Evolutionary conservation across 2,329 filamentous ascomycete species (phyloP), one percentile per base, ranked within the genome.

Genomic region (Cytospora piceicola): DNA sequence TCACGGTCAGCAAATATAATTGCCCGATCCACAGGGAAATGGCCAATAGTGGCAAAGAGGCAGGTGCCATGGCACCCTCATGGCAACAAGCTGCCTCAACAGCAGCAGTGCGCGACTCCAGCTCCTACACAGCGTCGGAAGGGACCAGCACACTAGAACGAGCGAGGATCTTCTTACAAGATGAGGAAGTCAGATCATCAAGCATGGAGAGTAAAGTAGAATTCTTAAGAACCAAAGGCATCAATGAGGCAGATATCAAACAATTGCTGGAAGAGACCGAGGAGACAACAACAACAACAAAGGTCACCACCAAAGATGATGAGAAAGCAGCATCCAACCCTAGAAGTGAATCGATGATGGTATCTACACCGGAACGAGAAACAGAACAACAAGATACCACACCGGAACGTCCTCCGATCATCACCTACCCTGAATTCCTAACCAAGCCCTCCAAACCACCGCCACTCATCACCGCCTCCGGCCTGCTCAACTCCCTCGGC

Each of bases 171-270:
- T 97, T 97, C 73, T 83, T 97, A 4, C 81, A 91, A 59, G 90
- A 96, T 67, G 87, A 91, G 9, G 82, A 83, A 24, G 91, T 97
- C 65, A 87, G 85, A 66, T 80, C 89, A 76, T 87, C 90, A 39
- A 82, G 90, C 0, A 82, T 83, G 54, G 89, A 92, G 64, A 89
- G 88, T 77, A 96, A 96, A 79, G 81, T 85, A 24, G 84, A 85
- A 9, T 97, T 97, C 71, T 79, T 97, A 1, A 84, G 88, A 72
- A 86, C 86, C 59, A 97, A 97, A 75, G 92, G 92, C 4, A 79
- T 97, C 9, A 79, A 78, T 4, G 79, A 84, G 5, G 81, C 83
- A 36, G 88, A 94, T 68, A 92, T 96, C 67, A 80, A 91, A 70
- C 79, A 81, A 58, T 80, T 96, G 9, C 78, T 97, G 20, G 74